Evolutionary conservation across 495 filamentous ascomycete species (phyloP).

Genomic region (Aspergillus haitiensis): DNA sequence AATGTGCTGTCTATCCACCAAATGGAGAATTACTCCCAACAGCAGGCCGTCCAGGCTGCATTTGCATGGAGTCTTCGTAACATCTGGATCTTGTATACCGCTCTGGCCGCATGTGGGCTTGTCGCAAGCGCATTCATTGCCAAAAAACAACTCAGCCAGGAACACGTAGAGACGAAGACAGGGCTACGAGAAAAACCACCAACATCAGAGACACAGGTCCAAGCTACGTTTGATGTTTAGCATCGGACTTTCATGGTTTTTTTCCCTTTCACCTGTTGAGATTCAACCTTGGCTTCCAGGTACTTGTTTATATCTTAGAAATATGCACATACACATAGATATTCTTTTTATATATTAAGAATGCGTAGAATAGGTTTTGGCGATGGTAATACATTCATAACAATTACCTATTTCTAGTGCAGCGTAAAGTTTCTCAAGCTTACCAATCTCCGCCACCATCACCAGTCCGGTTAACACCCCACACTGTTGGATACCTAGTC

Average conservation of each 20-base stretch:
- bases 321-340: no score
- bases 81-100: conserved; percentile 63
- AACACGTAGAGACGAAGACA: conserved; percentile 62
- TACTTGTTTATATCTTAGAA: no score
- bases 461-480: no score
- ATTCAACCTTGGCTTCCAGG: no score
- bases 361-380: no score
- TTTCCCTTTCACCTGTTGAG: not conserved
- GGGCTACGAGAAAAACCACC: conserved; percentile 35
- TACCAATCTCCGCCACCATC: no score
- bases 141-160: conserved; percentile 50
- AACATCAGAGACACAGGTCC: not conserved
- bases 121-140: conserved; percentile 56
- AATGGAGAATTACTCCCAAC: conserved; percentile 46
- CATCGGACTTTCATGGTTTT: not conserved
- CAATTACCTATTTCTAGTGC: no score
- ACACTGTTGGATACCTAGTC: no score
- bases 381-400: no score
- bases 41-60: conserved; percentile 50
- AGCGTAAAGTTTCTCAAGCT: no score
- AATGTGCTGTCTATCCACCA: conserved; percentile 48
- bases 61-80: conserved; percentile 62
- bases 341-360: no score
- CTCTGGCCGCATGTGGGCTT: conserved; percentile 49
- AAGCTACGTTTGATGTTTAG: not conserved